phyloP scores from a whole-genome alignment of 176 grass and related monocot species.

The Thinopyrum elongatum region DNA sequence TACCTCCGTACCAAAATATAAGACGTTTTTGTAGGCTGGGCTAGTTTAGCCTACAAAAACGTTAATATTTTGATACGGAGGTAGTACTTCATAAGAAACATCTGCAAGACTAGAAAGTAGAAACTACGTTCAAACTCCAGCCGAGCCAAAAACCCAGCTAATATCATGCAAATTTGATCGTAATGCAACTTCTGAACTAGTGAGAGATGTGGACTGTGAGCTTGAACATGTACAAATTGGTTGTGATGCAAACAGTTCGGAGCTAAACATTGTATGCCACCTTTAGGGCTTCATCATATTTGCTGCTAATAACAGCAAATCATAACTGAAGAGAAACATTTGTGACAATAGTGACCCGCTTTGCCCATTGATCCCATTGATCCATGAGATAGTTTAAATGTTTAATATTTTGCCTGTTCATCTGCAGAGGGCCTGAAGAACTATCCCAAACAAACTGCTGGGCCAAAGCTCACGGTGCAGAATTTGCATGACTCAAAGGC shows the following conservation, averaged over 20 bases:
- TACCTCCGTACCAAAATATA: too few species aligned
- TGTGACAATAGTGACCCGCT: background rate
- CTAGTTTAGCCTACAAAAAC: too few species aligned
- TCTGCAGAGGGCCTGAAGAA: slow-evolving; percentile 79
- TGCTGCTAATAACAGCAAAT: slow-evolving; percentile 6
- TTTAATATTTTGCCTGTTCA: slow-evolving; percentile 29
- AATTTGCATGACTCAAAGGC: slow-evolving; percentile 56
- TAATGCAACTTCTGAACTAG: background rate
- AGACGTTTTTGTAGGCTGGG: too few species aligned
- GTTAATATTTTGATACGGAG: too few species aligned
- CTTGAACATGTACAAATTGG: background rate
- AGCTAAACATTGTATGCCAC: background rate
- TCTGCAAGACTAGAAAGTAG: background rate
- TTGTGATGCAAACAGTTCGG: background rate
- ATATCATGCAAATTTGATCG: background rate
- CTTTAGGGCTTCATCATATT: slow-evolving; percentile 8
- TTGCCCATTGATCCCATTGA: background rate
- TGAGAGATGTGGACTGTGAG: background rate
- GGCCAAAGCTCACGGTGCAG: slow-evolving; percentile 38
- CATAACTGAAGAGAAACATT: background rate
- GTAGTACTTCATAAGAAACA: background rate
- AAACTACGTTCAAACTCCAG: background rate
- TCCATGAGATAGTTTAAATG: slow-evolving; percentile 19
- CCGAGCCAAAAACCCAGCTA: background rate
- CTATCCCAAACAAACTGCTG: slow-evolving; percentile 49